Evolutionary conservation across 2,329 filamentous ascomycete genomes (phyloP).

Genomic region (Colletotrichum theobromicola): DNA sequence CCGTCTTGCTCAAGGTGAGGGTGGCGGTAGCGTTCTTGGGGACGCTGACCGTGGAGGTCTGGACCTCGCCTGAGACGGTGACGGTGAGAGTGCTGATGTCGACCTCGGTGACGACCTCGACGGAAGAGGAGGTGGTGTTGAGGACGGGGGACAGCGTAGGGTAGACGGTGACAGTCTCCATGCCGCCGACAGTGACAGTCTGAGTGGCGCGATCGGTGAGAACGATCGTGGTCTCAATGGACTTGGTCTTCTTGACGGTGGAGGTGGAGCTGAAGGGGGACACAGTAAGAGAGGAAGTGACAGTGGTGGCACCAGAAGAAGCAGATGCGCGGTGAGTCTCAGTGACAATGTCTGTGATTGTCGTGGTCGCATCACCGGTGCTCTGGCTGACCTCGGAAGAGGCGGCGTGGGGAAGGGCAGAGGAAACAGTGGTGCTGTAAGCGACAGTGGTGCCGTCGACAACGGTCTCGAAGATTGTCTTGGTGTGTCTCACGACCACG

Average conservation of each 20-base stretch:
- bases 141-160: constrained; percentile 5
- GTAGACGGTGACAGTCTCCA: not conserved
- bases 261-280: not conserved
- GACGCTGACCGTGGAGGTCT: constrained; percentile 1
- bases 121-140: constrained; percentile 22
- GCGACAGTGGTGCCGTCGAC: constrained; percentile 1
- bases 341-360: not conserved
- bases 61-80: constrained; percentile 23
- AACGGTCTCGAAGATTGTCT: constrained; percentile 11
- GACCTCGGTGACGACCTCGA: constrained; percentile 32
- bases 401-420: not conserved
- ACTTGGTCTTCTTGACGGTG: not conserved
- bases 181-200: constrained; percentile 12
- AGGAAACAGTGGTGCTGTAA: constrained; percentile 12
- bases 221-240: constrained; percentile 13
- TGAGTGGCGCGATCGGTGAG: constrained; percentile 15
- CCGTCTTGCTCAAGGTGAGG: constrained; percentile 28
- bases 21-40: constrained; percentile 34
- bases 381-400: not conserved
- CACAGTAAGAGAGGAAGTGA: not conserved
- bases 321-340: not conserved
- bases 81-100: constrained; percentile 32
- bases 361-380: constrained; percentile 5
- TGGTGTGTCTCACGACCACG: constrained; percentile 4
- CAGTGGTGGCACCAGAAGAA: not conserved